Base-by-base conservation (phyloP, 495 filamentous ascomycete genomes). In the Aeminium ludgeri region DNA sequence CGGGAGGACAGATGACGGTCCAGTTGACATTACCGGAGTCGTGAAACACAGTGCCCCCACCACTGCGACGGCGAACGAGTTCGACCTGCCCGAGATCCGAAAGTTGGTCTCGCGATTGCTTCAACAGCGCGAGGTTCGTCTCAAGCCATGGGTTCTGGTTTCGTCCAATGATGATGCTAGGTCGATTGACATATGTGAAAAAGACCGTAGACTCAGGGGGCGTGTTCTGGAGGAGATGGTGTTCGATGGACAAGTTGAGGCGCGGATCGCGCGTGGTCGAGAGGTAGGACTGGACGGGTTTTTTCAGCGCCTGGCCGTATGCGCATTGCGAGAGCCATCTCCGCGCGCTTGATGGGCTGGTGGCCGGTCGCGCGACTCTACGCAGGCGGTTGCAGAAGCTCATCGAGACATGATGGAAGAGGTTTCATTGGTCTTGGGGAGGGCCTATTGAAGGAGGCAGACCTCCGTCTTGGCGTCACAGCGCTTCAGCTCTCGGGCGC, bases 81-180 rank as follows among this genome's bases (percentile, higher is more conserved):
- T 71, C 55, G 23, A 78, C 63, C n/a, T 58, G 45, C 36, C 51
- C 55, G 37, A 59, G 51, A n/a, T 34, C 47, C 10, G 55, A 52
- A 4, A 48, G 53, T 29, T 55, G 0, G 44, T 48, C 28, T 48
- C 33, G 20, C 23, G 35, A 12, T 35, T 33, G 17, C 20, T 45
- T 52, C 13, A 85, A 60, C 7, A 67, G 62, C 15, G 62, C 61
- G 6, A 92, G 68, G 57, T 93, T 83, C 34, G 80, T 76, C 58
- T 97, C 89, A 7, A 82, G 65, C 86, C 86, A 97, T 30, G 89
- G 89, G 56, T 97, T 97, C 56, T 97, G 89, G 57, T 97, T 97
- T 34, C 87, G 79, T 11, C 89, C 89, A 43, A 97, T 76, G 47
- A 97, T 73, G 36, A 97, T 68, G 58, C 80, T 79, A 6, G 87